Evolutionary conservation across 2,329 filamentous ascomycete genomes (phyloP), one percentile per base, ranked within the genome.

Genomic region (Falciphora oryzae): DNA sequence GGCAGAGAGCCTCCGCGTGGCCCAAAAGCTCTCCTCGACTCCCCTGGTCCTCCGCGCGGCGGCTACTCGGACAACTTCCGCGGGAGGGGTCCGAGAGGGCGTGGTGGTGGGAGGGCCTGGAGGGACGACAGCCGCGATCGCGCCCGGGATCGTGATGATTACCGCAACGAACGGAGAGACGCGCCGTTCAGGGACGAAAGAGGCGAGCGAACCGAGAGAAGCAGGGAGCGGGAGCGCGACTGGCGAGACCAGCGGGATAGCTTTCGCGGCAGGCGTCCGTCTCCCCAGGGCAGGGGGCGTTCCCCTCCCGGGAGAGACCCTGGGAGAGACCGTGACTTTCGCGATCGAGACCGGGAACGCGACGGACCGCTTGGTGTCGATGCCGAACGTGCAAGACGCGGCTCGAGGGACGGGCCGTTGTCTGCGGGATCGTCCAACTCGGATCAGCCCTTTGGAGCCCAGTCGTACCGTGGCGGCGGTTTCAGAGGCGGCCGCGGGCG

Each of bases 1-100:
- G 81, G 83, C 16, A 83, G 89, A 68, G 91, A 96, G 68, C 89
- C 91, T 2, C 93, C 93, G 3, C 85, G 92, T 65, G 93, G 91
- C 0, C 92, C 93, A 14, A 92, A 93, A 75, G 91, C 90, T 4
- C 79, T 93, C 65, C 84, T 90, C 66, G 91, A 94, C 66, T 78
- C 85, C 35, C 84, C 86, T n/a, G 85, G 83, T 68, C 87, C 87
- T 35, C 89, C 87, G 18, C 84, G 90, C 65, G 89, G 89, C 58
- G 86, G 85, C 11, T 91, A 89, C 71, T 79, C 79, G 3, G 82
- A 85, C 29, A 90, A 92, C 63, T 89, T 87, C 69, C 85, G 81
- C 70, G 87, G 81, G 66, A 84, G 82, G 74, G 84, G 44, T 10
- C 44, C 44, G 18, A 8, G 82, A 74, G 86, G 77, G 69, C 82